Base-by-base conservation (phyloP, 73 alveolate genomes). In the Paramecium sexaurelia region DNA sequence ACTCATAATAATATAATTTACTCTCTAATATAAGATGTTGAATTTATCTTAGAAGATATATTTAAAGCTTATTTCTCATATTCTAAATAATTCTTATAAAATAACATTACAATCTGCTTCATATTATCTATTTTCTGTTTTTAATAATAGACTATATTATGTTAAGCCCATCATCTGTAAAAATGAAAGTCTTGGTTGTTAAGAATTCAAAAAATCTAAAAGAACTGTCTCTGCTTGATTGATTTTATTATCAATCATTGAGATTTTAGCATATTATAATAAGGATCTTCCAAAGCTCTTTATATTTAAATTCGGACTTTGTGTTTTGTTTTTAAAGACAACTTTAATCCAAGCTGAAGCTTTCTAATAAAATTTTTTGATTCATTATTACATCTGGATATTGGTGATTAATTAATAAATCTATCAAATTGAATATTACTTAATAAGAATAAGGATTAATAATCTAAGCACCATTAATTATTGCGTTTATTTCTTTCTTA, bases 271-370 rank as follows among this genome's bases (percentile, higher is more conserved):
- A 78, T 41, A 78, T 43, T 78, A 43, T 7, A 78, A 26, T 11
- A 78, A 4, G 29, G 75, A 78, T 45, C 90, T 78, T 78, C 90
- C 90, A 78, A 78, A 78, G 8, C 40, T 40, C 33, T n/a, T 39
- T 1, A 43, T 24, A 3, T 20, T 0, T 9, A 26, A 2, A 36
- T 43, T 22, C 7, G 47, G 40, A 17, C 7, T 20, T 5, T 78
- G 1, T 40, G 40, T 45, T 22, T 26, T 78, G 19, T 78, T 78
- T 45, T 19, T 78, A 78, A 78, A 78, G 15, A 78, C 17, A 19
- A 78, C 75, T 78, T 78, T 78, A 0, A 78, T 78, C 90, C 90
- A 78, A 6, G 90, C 85, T 5, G 40, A 11, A 45, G 90, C 90
- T 78, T 78, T 78, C 90, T 78, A 10, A 17, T 1, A 41, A 0